These are phyloP conservation scores for Tolypocladium ophioglossoides DNA, from an alignment of 2,329 filamentous ascomycete species.

Conservation along the genomic window DNA sequence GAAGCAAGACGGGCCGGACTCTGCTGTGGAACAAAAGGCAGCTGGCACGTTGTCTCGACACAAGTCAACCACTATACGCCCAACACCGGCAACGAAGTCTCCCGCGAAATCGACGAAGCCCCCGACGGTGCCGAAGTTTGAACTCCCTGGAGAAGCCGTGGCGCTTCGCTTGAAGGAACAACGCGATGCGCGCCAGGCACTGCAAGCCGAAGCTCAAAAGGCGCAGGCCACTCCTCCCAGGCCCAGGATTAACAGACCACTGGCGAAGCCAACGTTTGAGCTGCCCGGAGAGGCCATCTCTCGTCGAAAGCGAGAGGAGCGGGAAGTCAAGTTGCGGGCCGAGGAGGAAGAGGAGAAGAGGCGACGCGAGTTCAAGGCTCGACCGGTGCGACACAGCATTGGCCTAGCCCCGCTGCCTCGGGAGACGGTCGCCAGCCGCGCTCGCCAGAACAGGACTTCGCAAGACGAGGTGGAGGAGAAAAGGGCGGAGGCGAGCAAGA, in stretches of 20 bases:
- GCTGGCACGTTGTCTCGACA: slow-evolving; percentile 8
- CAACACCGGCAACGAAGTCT: slow-evolving; percentile 25
- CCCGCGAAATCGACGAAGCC: slow-evolving; percentile 42
- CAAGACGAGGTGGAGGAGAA: slow-evolving; percentile 13
- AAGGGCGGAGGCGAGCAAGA: slow-evolving; percentile 5
- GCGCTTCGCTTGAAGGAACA: slow-evolving; percentile 47
- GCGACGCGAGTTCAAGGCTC: slow-evolving; percentile 54
- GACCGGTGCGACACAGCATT: slow-evolving; percentile 38
- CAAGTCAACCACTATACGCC: slow-evolving; percentile 8
- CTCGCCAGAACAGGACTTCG: slow-evolving; percentile 35
- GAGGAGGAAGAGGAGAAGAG: slow-evolving; percentile 51
- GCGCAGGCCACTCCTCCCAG: slow-evolving; percentile 28
- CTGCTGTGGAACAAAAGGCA: slow-evolving; percentile 6
- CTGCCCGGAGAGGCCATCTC: slow-evolving; percentile 53
- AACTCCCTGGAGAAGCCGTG: slow-evolving; percentile 52
- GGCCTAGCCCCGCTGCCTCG: slow-evolving; percentile 34
- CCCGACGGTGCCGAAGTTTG: slow-evolving; percentile 44
- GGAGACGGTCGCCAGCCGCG: slow-evolving; percentile 47
- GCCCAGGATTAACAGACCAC: slow-evolving; percentile 39
- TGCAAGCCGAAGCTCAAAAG: slow-evolving; percentile 22
- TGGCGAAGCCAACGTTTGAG: slow-evolving; percentile 47
- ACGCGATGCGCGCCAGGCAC: slow-evolving; percentile 40
- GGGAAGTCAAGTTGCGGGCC: slow-evolving; percentile 41
- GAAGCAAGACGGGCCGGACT: slow-evolving; percentile 7
- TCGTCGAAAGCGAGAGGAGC: slow-evolving; percentile 42